Evolutionary conservation across 768 basidiomycete species (phyloP), one percentile per base, ranked within the genome.

Genomic region (Mrakia gelida): DNA sequence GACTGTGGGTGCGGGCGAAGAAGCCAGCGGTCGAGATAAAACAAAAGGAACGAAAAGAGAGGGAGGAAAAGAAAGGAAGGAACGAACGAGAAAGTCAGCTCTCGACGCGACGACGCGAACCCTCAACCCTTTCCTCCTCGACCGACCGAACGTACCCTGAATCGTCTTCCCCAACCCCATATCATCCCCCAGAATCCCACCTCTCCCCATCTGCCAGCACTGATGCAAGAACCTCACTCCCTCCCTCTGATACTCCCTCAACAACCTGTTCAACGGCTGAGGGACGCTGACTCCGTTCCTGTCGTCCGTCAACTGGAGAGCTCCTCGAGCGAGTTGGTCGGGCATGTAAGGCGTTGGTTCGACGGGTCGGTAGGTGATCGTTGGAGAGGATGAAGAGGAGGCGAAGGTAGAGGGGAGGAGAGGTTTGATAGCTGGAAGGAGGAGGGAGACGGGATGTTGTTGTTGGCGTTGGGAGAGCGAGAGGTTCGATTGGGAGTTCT

Each of bases 111-210:
- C 41, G 34, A 68, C 32, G 67, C 32, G 67, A n/a, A n/a, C 3
- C 34, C 18, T 43, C 41, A 43, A 5, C 34, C 11, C 11, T 30
- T 4, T 32, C 30, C 13, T 38, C 43, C 32, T 5, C 16, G 21
- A 8, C n/a, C n/a, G n/a, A 21, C 30, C 0, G 1, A 4, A 41
- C 67, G 26, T 16, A 70, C 67, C 67, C 23, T 98, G 96, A 30
- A 98, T 94, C 0, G 96, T 98, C 88, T 98, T 98, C 3, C 91
- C 96, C 87, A 86, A 76, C 71, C 94, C 96, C 96, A 98, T 98
- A 82, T 98, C 96, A 83, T 98, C 96, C 8, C 96, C 96, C 6
- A 98, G 87, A 16, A 98, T 83, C 0, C 91, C 95, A 0, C 96
- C 96, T 63, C 87, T 86, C 0, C 87, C 88, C 80, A 90, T 86